Conservation (phyloP, 148 eudicot species). For the Vaccinium macrocarpon region DNA sequence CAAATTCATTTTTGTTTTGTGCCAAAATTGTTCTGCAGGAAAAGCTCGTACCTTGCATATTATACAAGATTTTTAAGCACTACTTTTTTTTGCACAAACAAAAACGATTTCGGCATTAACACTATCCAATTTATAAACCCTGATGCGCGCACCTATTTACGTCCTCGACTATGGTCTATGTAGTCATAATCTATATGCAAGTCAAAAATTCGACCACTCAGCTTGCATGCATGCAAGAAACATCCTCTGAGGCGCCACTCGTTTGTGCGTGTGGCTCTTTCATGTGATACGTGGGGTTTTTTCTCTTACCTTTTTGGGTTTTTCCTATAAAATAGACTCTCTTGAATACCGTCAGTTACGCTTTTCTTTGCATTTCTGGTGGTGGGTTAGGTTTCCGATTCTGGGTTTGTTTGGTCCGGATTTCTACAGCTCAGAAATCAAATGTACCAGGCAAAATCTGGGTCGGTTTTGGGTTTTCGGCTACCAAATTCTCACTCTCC, state of each 20-base stretch:
- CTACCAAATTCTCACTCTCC: background rate
- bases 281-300: background rate
- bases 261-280: background rate
- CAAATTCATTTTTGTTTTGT: no score
- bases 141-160: no score
- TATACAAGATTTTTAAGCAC: no score
- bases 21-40: no score
- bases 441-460: background rate
- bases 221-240: background rate
- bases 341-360: background rate
- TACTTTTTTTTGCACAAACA: no score
- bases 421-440: background rate
- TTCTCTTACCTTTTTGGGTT: background rate
- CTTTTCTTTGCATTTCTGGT: background rate
- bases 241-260: conserved; percentile 1
- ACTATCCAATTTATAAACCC: no score
- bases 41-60: no score
- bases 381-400: background rate
- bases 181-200: no score
- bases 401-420: background rate
- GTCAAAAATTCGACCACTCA: background rate
- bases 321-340: background rate
- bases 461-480: background rate
- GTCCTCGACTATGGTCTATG: no score
- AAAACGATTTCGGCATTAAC: no score